A percentile compares a stretch with the other conserved stretches of the same genome.
Evolutionary conservation across 2,329 filamentous ascomycete genomes (phyloP).

Genomic region (Stemphylium beticola): DNA sequence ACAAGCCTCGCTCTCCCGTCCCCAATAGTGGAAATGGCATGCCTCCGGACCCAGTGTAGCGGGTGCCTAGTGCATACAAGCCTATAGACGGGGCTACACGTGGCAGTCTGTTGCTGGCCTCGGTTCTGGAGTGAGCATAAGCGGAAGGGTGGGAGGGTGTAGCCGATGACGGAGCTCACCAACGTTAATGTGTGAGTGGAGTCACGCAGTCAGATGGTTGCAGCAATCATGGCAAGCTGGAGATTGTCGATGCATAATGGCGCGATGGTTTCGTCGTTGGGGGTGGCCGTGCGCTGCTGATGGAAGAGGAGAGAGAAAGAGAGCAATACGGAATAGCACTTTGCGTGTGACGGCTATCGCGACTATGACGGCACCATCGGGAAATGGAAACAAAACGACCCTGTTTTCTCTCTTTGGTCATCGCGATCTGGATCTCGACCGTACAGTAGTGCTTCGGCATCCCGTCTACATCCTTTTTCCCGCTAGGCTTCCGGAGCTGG

Average conservation of each 20-base stretch:
- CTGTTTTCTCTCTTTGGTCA: not conserved
- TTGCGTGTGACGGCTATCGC: conserved; percentile 12
- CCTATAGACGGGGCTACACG: conserved; percentile 41
- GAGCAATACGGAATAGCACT: not conserved
- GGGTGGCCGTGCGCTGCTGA: conserved; percentile 4
- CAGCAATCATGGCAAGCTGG: conserved; percentile 11
- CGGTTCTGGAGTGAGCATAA: conserved; percentile 20
- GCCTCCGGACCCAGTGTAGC: conserved; percentile 23
- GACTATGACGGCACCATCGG: conserved; percentile 10
- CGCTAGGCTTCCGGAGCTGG: conserved; percentile 4
- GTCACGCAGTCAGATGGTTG: conserved; percentile 15
- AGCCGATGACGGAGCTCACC: conserved; percentile 28
- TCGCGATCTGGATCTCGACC: conserved; percentile 9
- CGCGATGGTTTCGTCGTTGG: conserved; percentile 12
- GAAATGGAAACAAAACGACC: not conserved
- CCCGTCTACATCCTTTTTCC: conserved; percentile 1
- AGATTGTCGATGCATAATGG: conserved; percentile 18
- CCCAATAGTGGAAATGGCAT: conserved; percentile 24
- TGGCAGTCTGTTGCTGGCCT: conserved; percentile 44
- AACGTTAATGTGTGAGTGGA: conserved; percentile 9
- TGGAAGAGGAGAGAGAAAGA: conserved; percentile 3
- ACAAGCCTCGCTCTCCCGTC: conserved; percentile 13
- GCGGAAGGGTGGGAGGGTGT: conserved; percentile 21
- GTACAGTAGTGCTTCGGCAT: conserved; percentile 10
- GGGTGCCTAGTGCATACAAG: conserved; percentile 11